Evolutionary conservation across 768 basidiomycete species (phyloP), one percentile per base, ranked within the genome.

Genomic region (Cystofilobasidium capitatum): DNA sequence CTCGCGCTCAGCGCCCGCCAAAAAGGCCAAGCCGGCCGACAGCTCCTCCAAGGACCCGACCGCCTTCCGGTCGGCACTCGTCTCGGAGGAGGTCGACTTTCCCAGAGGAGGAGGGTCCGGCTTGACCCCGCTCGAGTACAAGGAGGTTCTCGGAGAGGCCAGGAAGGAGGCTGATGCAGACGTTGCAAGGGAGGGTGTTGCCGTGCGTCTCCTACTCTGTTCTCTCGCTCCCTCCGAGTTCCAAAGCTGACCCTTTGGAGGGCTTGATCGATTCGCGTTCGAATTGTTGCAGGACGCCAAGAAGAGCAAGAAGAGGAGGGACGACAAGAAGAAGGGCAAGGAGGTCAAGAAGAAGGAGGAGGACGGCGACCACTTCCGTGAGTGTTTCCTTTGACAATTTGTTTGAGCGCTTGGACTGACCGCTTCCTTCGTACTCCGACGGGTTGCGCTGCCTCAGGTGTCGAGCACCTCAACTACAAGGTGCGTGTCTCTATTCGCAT

Each of bases 391-490:
- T 9, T 42, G 13, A n/a, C 42, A 20, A 26, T 6, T 9, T 36
- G 45, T 51, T 24, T 26, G 9, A 42, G 10, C 42, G 29, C 33
- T 29, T 5, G 35, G 12, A 26, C 63, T 57, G 24, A 55, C 16
- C 37, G 40, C 20, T 29, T 0, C 22, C 7, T 40, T 10, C 20
- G 8, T 33, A 77, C n/a, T 67, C 74, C 45, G 69, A 72, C 58
- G 77, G 90, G 44, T 91, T 92, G 13, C 9, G 12, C 3, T 24
- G 24, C 4, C 37, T 8, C 59, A 75, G 74, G 91, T 65, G 85
- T 94, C 44, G 92, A 97, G 74, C 88, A 91, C 76, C 80, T 96
- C 44, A 96, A 92, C 74, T 94, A 96, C 81, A 96, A 93, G 80
- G 91, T 88, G 65, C 62, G 76, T 72, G 26, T n/a, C 26, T 49